These are phyloP conservation scores for Mycena pura DNA, from an alignment of 768 basidiomycete species.

Conservation along the genomic window DNA sequence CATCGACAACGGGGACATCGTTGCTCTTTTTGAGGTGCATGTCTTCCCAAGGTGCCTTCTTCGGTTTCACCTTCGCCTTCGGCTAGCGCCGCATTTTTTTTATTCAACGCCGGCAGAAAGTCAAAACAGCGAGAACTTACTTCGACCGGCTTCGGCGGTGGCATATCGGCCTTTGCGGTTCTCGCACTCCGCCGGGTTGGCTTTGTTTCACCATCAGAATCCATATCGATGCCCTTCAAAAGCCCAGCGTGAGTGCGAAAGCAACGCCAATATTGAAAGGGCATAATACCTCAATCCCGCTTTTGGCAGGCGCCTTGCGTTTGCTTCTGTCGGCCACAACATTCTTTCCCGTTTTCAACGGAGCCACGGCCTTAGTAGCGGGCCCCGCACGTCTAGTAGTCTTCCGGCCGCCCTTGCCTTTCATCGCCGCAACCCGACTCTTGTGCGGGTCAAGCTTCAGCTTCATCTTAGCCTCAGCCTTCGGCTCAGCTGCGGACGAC, in stretches of 20 bases:
- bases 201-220: slow-evolving; percentile 13
- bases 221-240: background rate
- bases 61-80: slow-evolving; percentile 11
- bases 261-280: background rate
- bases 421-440: slow-evolving; percentile 36
- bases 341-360: slow-evolving; percentile 17
- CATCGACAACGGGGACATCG: background rate
- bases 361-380: slow-evolving; percentile 14
- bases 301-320: background rate
- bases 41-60: slow-evolving; percentile 42
- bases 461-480: slow-evolving; percentile 2
- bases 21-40: slow-evolving; percentile 27
- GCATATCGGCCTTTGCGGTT: background rate
- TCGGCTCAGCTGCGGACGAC: background rate
- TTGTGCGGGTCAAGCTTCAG: slow-evolving; percentile 3
- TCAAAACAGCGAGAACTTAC: background rate
- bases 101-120: background rate
- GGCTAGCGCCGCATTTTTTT: background rate
- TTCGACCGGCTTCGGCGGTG: background rate
- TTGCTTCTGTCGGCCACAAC: background rate
- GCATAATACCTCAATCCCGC: background rate
- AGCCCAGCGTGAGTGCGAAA: background rate
- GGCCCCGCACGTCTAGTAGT: slow-evolving; percentile 7
- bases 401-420: slow-evolving; percentile 36
- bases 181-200: slow-evolving; percentile 14